Base-by-base conservation (phyloP, 2,329 filamentous ascomycete species). In the Ophiostoma sp. region DNA sequence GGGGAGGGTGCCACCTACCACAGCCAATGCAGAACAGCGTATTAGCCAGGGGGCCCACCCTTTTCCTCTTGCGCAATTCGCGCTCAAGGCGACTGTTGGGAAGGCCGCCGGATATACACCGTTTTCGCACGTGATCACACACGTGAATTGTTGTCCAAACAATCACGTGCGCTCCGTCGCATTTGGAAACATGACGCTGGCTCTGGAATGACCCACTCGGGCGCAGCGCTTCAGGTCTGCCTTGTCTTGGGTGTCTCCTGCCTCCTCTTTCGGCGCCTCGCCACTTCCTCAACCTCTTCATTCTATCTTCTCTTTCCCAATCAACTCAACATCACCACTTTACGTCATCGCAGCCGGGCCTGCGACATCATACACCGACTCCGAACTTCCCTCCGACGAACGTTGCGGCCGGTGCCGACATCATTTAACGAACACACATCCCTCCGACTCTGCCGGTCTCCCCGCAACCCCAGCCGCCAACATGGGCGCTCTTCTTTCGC, bases 401-500 rank as follows among this genome's bases (percentile, higher is more conserved):
- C 5, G 2, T 17, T 28, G 28, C 61, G n/a, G 36, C 61, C 36
- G 5, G 22, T 36, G 36, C n/a, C n/a, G 12, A 6, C 61, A 8
- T n/a, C 15, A 39, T 7, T 25, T 12, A 11, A 45, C 61, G 19
- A 42, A 64, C n/a, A 25, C 36, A 36, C 11, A 45, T 12, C 61
- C n/a, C 59, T 61, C 61, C 61, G 61, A 42, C 36, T 6, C 5
- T 66, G 39, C 36, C 61, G 61, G 22, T 25, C 22, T 25, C 22
- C 33, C 22, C 15, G 36, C 42, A 11, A 25, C 19, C 59, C 36
- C 33, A 45, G 17, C 45, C 72, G n/a, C 69, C 78, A 79, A 75
- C 71, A 99, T 99, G 96, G 96, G 96, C 80, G 95, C 94, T 78
- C 85, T 97, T 79, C 87, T 99, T 72, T 98, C 95, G 75, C 83